Base-by-base conservation (phyloP, 768 basidiomycete genomes). In the Daedaleopsis nitida region DNA sequence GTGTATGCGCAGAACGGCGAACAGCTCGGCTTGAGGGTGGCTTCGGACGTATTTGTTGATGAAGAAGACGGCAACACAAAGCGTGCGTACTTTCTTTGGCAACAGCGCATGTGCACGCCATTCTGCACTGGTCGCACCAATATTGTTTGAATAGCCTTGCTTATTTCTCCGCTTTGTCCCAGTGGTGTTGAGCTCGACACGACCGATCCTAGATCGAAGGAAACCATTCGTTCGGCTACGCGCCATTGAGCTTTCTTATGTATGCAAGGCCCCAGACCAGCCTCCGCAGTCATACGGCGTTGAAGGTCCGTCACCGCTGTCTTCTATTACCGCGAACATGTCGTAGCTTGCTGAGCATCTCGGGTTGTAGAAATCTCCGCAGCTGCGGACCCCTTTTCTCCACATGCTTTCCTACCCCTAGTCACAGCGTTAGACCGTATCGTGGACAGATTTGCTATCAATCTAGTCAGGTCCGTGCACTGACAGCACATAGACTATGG, bases 1-100 rank as follows among this genome's bases (percentile, higher is more conserved):
- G 12, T 45, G 19, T 37, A 52, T 50, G 34, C 59, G 58, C 66
- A 92, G 89, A 91, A 92, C 70, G 76, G 83, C 19, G 64, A 68
- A 43, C 78, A 79, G 59, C 80, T 91, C 12, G 87, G 85, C 39
- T 73, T 91, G 55, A 80, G 80, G 59, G 77, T 75, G 51, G 74
- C 90, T 43, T 88, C 88, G n/a, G 74, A 79, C 60, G 66, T 81
- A 21, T 79, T 78, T 63, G 69, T 85, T 21, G 80, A 81, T 64
- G 74, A 80, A 21, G 70, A 75, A 48, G 81, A 80, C 59, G 76
- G 74, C 52, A 63, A 71, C 10, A 70, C 75, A 35, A 81, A 78
- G 73, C 55, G 82, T 83, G 68, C 51, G 73, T 63, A 42, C 19
- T 64, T 63, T 27, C 55, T 32, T 32, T 32, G 27, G 27, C 27